Conservation (phyloP, 208 protist species). For the Leishmania martiniquensis region DNA sequence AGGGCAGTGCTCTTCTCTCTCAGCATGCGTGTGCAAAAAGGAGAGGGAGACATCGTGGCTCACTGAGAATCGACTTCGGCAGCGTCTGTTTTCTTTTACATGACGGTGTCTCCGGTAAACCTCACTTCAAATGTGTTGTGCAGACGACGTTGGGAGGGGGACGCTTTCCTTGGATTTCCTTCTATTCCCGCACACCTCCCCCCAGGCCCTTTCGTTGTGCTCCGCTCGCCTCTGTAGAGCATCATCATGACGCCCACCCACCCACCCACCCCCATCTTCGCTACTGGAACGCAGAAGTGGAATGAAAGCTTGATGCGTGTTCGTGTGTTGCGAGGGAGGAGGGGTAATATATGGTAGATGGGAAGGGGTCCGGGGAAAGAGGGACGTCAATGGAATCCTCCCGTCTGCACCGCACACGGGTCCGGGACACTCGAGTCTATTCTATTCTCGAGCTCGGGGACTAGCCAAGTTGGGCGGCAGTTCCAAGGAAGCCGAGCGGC, state of each 20-base stretch:
- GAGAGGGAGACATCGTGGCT: neutral
- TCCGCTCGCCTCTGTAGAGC: neutral
- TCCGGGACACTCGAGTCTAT: slow-evolving; percentile 11
- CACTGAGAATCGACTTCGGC: neutral
- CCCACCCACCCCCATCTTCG: neutral
- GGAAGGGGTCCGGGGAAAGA: neutral
- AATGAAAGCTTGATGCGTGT: neutral
- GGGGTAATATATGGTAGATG: neutral
- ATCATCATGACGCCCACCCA: neutral
- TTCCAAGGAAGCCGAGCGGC: neutral
- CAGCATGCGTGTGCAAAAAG: neutral
- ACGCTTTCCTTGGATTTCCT: neutral
- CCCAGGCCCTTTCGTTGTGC: neutral
- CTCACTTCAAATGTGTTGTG: slow-evolving; percentile 12
- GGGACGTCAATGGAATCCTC: neutral
- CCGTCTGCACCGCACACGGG: slow-evolving; percentile 4
- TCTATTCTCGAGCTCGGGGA: slow-evolving; percentile 11
- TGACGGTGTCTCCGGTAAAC: slow-evolving; percentile 28
- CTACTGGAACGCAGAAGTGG: neutral
- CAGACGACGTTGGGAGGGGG: neutral
- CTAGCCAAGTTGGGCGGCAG: neutral
- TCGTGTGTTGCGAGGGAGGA: neutral
- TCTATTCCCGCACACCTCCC: neutral
- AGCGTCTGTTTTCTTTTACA: slow-evolving; percentile 14
- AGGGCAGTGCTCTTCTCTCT: neutral